Conservation (phyloP, 768 basidiomycete species). For the Roridomyces roridus region DNA sequence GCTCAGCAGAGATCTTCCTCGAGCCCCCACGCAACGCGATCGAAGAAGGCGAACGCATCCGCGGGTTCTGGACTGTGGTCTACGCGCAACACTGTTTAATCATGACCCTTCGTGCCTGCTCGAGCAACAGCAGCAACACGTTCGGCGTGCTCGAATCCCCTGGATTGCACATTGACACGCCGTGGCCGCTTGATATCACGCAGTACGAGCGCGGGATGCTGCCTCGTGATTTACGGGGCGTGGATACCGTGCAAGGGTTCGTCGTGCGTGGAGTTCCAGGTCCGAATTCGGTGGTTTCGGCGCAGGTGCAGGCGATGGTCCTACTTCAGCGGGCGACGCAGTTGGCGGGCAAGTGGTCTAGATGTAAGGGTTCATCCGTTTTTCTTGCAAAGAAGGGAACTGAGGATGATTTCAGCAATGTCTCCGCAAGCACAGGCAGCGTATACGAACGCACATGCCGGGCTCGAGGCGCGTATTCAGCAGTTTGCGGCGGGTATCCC, state of each 20-base stretch:
- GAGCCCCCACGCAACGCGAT: constrained; percentile 21
- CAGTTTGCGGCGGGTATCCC: constrained; percentile 18
- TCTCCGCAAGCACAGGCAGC: constrained; percentile 15
- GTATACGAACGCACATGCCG: constrained; percentile 12
- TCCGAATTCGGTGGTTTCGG: constrained; percentile 5
- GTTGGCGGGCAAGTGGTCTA: constrained; percentile 19
- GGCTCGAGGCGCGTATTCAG: constrained; percentile 20
- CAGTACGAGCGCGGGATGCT: constrained; percentile 18
- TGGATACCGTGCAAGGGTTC: constrained; percentile 15
- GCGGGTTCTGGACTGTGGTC: constrained; percentile 29
- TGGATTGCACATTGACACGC: constrained; percentile 26
- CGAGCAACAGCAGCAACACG: neutral
- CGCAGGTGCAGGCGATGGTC: constrained; percentile 23
- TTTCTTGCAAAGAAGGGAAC: neutral
- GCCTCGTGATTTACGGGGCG: constrained; percentile 7
- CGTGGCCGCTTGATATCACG: constrained; percentile 26
- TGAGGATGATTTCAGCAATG: constrained; percentile 16
- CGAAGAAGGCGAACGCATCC: constrained; percentile 29
- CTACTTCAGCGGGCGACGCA: constrained; percentile 23
- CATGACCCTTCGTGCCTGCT: constrained; percentile 17
- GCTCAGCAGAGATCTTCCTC: constrained; percentile 5
- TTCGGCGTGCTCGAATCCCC: constrained; percentile 25
- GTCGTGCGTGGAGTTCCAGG: constrained; percentile 13
- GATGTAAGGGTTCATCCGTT: constrained; percentile 4
- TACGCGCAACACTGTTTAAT: constrained; percentile 20